A percentile compares a stretch with the other conserved stretches of the same genome.
phyloP scores from a whole-genome alignment of 495 filamentous ascomycete species.

The Aspergillus bridgeri region DNA sequence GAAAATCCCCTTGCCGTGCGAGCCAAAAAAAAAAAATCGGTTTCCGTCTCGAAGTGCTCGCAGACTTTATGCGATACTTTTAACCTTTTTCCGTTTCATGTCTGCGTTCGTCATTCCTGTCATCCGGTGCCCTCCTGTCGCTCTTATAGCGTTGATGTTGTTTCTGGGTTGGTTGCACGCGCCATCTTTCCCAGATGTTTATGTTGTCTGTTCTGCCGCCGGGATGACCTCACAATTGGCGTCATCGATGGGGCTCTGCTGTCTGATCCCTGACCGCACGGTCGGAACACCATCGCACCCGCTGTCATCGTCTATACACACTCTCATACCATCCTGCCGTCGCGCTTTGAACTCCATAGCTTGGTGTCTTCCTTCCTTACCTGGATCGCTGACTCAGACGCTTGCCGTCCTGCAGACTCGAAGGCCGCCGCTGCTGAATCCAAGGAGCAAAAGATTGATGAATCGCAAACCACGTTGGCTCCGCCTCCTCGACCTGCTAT shows the following conservation, averaged over 20 bases:
- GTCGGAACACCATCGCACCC: background rate
- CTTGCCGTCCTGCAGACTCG: constrained; percentile 34
- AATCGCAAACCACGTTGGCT: constrained; percentile 56
- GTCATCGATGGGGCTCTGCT: constrained; percentile 35
- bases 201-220: constrained; percentile 34
- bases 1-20: constrained; percentile 8
- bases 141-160: background rate
- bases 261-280: constrained; percentile 13
- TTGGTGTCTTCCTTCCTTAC: constrained; percentile 1
- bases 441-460: constrained; percentile 42
- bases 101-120: constrained; percentile 8
- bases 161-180: constrained; percentile 34
- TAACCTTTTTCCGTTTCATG: constrained; percentile 9
- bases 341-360: constrained; percentile 16
- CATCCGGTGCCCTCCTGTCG: background rate
- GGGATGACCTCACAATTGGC: constrained; percentile 48
- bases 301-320: background rate
- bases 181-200: constrained; percentile 30
- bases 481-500: constrained; percentile 74
- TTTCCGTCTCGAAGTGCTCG: constrained; percentile 2
- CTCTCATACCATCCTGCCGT: constrained; percentile 18
- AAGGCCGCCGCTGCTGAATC: constrained; percentile 38
- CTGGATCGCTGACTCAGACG: constrained; percentile 22
- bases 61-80: constrained; percentile 11
- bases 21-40: too few species aligned